Percentiles rank a stretch among this genome's conserved stretches.
Conservation (phyloP, 2,329 filamentous ascomycete genomes). For the Lasiodiplodia hormozganensis region DNA sequence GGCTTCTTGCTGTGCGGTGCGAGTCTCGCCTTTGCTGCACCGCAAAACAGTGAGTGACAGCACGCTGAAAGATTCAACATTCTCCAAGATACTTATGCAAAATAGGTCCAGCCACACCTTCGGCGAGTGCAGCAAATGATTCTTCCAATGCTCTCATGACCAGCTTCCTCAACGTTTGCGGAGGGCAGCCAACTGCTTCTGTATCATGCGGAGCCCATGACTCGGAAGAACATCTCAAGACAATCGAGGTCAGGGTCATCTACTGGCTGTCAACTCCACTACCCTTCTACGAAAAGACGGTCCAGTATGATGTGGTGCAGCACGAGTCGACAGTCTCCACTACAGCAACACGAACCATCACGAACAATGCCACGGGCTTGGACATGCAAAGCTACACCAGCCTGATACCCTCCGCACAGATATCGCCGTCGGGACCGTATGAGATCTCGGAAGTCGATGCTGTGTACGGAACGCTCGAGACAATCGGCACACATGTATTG, state of each 20-base stretch:
- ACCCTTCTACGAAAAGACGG: neutral
- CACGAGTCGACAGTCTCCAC: neutral
- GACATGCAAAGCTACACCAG: neutral
- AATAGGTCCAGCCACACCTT: neutral
- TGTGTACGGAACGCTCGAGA: neutral
- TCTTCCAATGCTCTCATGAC: neutral
- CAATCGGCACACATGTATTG: neutral
- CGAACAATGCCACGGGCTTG: neutral
- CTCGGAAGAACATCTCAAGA: neutral
- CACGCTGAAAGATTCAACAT: neutral
- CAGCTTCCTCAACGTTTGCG: neutral
- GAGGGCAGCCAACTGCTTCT: neutral
- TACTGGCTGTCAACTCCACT: neutral
- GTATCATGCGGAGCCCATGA: neutral
- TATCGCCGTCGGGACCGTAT: neutral
- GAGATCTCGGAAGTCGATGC: neutral
- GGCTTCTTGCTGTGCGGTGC: neutral
- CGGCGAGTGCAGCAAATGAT: neutral
- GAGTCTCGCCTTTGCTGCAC: neutral
- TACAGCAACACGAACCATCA: neutral
- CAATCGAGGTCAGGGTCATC: neutral
- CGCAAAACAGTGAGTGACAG: neutral
- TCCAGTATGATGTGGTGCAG: neutral
- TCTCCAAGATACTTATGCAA: neutral
- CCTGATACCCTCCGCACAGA: neutral